Evolutionary conservation across 2,329 filamentous ascomycete genomes (phyloP), one percentile per base, ranked within the genome.

Genomic region (Eutypella sp.): DNA sequence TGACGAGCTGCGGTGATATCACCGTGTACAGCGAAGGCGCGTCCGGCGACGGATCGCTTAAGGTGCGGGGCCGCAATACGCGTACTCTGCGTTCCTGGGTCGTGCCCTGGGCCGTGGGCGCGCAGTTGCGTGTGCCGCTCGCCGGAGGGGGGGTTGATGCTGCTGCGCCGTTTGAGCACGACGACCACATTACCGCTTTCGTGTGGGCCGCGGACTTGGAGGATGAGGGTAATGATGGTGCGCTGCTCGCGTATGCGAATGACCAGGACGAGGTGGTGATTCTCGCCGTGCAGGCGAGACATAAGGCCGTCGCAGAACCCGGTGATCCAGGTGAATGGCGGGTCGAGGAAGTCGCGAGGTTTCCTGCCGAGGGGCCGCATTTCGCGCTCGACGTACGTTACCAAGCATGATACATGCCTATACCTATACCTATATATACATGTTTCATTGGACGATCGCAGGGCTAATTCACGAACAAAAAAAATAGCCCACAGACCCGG

Each of bases 21-120:
- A 64, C 72, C 15, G 63, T 76, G 15, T 73, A 80, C 38, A 78
- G 78, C 16, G 78, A 82, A 56, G 62, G 64, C n/a, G 54, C 55
- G 2, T 45, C 57, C 1, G 53, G 53, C n/a, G 56, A 46, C 6
- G 56, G 54, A 53, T 31, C 53, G 20, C 41, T 54, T 22, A 58
- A 56, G 37, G 48, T 51, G 3, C 59, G 63, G 41, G 62, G 68
- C 8, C 62, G 62, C 9, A 65, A 69, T 15, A 63, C 67, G 9
- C 71, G 74, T 53, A 69, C 71, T 23, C 57, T 66, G 34, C 57
- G 63, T 23, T 68, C 67, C 15, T 82, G 78, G 78, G 66, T 70
- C 45, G 68, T 76, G 1, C 66, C 80, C 1, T 82, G 78, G 78
- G 75, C 75, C 0, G 61, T 81, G 3, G 79, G 79, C 6, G 75